These are phyloP conservation scores for Termitomyces sp. DNA, from an alignment of 768 basidiomycete species.

Conservation along the genomic window DNA sequence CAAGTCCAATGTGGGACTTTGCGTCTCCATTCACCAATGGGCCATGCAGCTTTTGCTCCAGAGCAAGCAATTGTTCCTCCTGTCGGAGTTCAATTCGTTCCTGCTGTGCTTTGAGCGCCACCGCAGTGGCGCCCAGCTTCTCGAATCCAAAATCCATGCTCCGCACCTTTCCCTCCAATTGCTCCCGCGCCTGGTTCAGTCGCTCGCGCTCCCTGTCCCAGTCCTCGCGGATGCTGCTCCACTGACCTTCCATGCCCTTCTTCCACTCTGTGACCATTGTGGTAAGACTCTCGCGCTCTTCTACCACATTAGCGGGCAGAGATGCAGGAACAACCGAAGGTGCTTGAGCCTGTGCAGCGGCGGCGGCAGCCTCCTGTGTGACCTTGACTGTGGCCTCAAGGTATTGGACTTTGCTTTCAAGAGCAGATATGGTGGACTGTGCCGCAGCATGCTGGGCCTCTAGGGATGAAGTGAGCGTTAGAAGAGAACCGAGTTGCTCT, in stretches of 20 bases:
- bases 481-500: constrained; percentile 68
- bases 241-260: constrained; percentile 71
- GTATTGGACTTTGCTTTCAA: constrained; percentile 62
- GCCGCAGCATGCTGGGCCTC: constrained; percentile 77
- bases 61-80: constrained; percentile 12
- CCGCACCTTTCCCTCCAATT: constrained; percentile 67
- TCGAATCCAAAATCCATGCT: constrained; percentile 51
- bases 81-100: constrained; percentile 16
- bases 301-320: constrained; percentile 1
- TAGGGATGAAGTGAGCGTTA: constrained; percentile 65
- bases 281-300: constrained; percentile 45
- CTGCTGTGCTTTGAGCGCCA: constrained; percentile 11
- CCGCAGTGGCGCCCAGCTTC: constrained; percentile 26
- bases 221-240: constrained; percentile 71
- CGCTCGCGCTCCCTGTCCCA: constrained; percentile 81
- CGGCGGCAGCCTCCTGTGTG: constrained; percentile 32
- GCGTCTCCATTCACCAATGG: constrained; percentile 30
- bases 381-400: constrained; percentile 60
- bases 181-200: constrained; percentile 64
- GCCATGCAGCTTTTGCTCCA: constrained; percentile 3
- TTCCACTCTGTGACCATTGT: constrained; percentile 67
- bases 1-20: constrained; percentile 41
- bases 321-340: constrained; percentile 6
- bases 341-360: constrained; percentile 5
- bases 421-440: constrained; percentile 60